Base-by-base conservation (phyloP, 768 basidiomycete genomes). In the Termitomyces sp. region DNA sequence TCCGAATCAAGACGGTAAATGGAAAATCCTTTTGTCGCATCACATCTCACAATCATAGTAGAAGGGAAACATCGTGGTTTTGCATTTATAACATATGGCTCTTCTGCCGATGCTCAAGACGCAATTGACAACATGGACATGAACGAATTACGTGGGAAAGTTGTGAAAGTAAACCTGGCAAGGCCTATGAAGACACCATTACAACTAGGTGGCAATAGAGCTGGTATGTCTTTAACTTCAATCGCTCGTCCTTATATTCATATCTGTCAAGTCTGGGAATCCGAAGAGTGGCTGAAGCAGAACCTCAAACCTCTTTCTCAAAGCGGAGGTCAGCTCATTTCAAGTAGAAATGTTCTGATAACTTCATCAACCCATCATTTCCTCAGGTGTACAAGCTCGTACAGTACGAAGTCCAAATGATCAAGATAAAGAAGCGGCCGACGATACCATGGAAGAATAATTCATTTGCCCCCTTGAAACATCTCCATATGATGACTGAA, bases 121-220 rank as follows among this genome's bases (percentile, higher is more conserved):
- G 96, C 96, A 32, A 96, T 98, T 61, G 96, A 98, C 79, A 98
- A 98, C 75, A 98, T 95, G 92, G 95, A 98, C 73, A 77, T 95
- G 73, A 97, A 96, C 68, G 95, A 95, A 70, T 78, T 91, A 59
- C 81, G 77, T 52, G 93, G 87, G 52, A 83, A 82, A 60, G 87
- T 89, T 54, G 74, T 91, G 62, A 91, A 88, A 75, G 93, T 88
- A 51, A 96, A 91, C 69, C 72, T 95, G 43, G 95, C 95, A 9
- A 82, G 89, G 48, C 92, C 93, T 5, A 84, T 86, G 78, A 94
- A 90, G 69, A 82, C 81, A 1, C 79, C 85, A 36, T 71, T 85
- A 48, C 85, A 88, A 65, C 78, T 77, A n/a, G 79, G 76, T 56
- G 84, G 86, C 38, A 91, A 91, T 74, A 81, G 89, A 77, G 89